Conservation (phyloP, 768 basidiomycete species). For the Leccinum subtestaceum region DNA sequence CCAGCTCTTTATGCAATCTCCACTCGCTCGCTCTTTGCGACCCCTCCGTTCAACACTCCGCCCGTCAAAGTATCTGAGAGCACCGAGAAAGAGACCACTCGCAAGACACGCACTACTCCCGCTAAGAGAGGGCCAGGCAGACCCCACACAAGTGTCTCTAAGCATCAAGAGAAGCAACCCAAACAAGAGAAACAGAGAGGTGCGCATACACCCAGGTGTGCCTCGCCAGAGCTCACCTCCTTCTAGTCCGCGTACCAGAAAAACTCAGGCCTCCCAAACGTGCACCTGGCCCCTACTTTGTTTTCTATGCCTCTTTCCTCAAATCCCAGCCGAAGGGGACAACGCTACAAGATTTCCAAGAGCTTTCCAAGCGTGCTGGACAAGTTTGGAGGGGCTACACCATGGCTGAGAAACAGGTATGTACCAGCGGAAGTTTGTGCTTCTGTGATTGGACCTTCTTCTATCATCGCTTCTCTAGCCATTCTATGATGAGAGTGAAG, state of each 20-base stretch:
- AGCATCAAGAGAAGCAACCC: slow-evolving; percentile 8
- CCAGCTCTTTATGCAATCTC: slow-evolving; percentile 6
- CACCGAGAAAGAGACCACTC: not conserved
- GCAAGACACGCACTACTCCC: slow-evolving; percentile 2
- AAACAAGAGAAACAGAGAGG: slow-evolving; percentile 10
- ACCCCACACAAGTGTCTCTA: not conserved
- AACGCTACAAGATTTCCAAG: not conserved
- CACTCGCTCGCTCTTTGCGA: slow-evolving; percentile 25
- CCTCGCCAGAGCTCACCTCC: slow-evolving; percentile 4
- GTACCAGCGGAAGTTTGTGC: not conserved
- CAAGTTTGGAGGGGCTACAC: slow-evolving; percentile 34
- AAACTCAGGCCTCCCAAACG: slow-evolving; percentile 27
- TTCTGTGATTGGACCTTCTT: not conserved
- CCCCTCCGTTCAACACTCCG: slow-evolving; percentile 16
- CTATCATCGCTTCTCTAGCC: slow-evolving; percentile 15
- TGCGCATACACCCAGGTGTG: slow-evolving; percentile 1
- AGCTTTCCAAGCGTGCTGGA: slow-evolving; percentile 20
- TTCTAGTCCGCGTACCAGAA: slow-evolving; percentile 15
- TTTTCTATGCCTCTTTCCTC: slow-evolving; percentile 24
- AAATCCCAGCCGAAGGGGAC: not conserved
- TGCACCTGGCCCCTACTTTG: slow-evolving; percentile 23
- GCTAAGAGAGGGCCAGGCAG: slow-evolving; percentile 8
- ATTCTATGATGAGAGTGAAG: slow-evolving; percentile 23
- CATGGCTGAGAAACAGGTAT: slow-evolving; percentile 36
- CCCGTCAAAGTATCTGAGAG: not conserved